A percentile compares a stretch with the other conserved stretches of the same genome.
Evolutionary conservation across 768 basidiomycete genomes (phyloP).

Genomic region (Trametopsis cervina): DNA sequence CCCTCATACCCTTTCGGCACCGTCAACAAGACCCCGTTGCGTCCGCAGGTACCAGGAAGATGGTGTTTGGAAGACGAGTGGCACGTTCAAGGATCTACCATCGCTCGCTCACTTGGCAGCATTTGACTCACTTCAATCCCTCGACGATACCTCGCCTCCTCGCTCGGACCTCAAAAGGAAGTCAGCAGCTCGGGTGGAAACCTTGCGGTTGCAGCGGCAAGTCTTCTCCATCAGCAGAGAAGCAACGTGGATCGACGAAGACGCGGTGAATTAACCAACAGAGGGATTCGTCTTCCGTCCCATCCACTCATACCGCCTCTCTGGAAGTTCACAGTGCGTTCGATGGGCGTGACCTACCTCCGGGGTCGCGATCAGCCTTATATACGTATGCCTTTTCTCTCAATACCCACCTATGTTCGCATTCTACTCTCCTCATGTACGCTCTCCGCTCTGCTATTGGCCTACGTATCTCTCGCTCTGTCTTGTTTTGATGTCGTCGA

Average conservation of each 20-base stretch:
- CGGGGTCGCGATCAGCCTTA: too few species aligned
- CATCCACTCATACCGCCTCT: too few species aligned
- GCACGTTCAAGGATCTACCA: neutral
- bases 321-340: too few species aligned
- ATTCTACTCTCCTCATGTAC: too few species aligned
- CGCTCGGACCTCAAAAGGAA: neutral
- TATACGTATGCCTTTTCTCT: too few species aligned
- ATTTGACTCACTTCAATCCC: neutral
- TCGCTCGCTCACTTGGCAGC: neutral
- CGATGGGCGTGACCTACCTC: too few species aligned
- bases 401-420: too few species aligned
- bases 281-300: too few species aligned
- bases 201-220: neutral
- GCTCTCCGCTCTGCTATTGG: too few species aligned
- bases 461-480: too few species aligned
- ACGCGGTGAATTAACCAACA: too few species aligned
- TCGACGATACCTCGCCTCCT: neutral
- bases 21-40: neutral
- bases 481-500: too few species aligned
- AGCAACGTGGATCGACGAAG: neutral
- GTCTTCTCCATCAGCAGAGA: neutral
- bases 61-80: neutral
- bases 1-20: neutral
- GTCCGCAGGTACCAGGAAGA: neutral
- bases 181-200: neutral